Evolutionary conservation across 306 rosid species (phyloP).

Genomic region (Cicer bijugum): DNA sequence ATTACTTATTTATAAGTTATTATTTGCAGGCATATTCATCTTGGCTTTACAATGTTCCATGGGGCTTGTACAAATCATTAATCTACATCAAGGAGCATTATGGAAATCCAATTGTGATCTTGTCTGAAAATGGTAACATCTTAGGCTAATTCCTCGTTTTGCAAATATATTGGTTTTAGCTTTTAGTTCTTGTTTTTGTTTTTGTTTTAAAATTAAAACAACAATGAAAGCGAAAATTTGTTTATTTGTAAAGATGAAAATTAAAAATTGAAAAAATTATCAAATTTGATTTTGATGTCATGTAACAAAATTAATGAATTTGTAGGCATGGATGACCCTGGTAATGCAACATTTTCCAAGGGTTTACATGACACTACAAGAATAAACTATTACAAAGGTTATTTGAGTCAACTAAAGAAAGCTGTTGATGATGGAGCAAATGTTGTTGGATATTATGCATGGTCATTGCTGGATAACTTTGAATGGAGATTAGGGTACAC

Average conservation of each 20-base stretch:
- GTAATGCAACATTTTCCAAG: constrained; percentile 58
- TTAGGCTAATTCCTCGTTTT: neutral
- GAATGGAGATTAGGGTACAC: constrained; percentile 95
- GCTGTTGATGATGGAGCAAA: constrained; percentile 81
- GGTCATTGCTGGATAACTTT: constrained; percentile 94
- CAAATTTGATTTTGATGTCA: neutral
- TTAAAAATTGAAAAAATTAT: neutral
- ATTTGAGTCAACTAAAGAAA: constrained; percentile 72
- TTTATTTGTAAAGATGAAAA: too few relatives aligned
- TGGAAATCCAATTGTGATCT: constrained; percentile 76
- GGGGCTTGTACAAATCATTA: constrained; percentile 91
- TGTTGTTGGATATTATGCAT: constrained; percentile 79
- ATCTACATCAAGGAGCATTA: constrained; percentile 73
- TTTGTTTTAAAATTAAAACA: too few relatives aligned
- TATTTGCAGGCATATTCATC: constrained; percentile 69
- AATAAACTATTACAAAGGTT: constrained; percentile 69
- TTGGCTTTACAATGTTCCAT: constrained; percentile 95
- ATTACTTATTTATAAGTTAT: constrained; percentile 13
- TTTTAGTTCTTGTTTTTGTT: too few relatives aligned
- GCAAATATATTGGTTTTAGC: neutral
- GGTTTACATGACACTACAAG: constrained; percentile 77
- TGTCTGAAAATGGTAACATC: constrained; percentile 82
- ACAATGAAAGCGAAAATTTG: too few relatives aligned
- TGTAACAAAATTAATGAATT: constrained; percentile 17
- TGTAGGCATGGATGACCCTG: constrained; percentile 89